A percentile compares a stretch with the other conserved stretches of the same genome.
These are phyloP conservation scores for Brassica juncea DNA, from an alignment of 345 rosid genomes.

Conservation along the genomic window DNA sequence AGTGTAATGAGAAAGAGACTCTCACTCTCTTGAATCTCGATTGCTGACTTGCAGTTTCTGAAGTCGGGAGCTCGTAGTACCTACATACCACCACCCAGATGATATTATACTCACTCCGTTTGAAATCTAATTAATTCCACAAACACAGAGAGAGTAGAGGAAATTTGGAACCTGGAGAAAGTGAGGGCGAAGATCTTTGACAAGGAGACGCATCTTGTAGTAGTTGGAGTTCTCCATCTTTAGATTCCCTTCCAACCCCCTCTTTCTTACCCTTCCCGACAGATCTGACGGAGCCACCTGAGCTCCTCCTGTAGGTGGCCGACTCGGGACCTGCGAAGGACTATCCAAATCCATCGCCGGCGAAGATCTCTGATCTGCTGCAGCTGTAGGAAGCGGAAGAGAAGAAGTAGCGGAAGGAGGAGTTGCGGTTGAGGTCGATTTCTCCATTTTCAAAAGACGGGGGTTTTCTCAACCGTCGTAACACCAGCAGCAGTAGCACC, in stretches of 20 bases:
- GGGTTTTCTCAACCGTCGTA: constrained; percentile 23
- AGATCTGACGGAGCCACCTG: constrained; percentile 31
- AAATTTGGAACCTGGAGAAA: constrained; percentile 50
- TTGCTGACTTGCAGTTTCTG: constrained; percentile 60
- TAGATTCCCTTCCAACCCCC: constrained; percentile 49
- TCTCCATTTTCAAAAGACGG: constrained; percentile 33
- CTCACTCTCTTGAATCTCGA: constrained; percentile 76
- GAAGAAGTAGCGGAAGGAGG: constrained; percentile 8
- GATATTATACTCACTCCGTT: background rate
- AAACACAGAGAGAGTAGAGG: background rate
- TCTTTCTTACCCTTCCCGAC: constrained; percentile 49
- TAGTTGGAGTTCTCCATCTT: constrained; percentile 50
- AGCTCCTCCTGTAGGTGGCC: background rate
- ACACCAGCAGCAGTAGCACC: background rate
- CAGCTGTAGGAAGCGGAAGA: constrained; percentile 11
- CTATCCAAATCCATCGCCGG: constrained; percentile 10
- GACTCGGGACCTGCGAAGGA: background rate
- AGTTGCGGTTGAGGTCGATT: constrained; percentile 13
- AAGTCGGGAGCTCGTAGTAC: constrained; percentile 68
- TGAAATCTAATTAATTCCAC: background rate
- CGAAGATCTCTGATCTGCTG: constrained; percentile 13
- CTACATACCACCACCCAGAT: constrained; percentile 22
- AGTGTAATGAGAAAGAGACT: background rate
- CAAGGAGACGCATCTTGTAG: constrained; percentile 62
- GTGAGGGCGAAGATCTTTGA: constrained; percentile 65